These are phyloP conservation scores for Phaeoacremonium minimum DNA, from an alignment of 2,329 filamentous ascomycete genomes.

Conservation along the genomic window DNA sequence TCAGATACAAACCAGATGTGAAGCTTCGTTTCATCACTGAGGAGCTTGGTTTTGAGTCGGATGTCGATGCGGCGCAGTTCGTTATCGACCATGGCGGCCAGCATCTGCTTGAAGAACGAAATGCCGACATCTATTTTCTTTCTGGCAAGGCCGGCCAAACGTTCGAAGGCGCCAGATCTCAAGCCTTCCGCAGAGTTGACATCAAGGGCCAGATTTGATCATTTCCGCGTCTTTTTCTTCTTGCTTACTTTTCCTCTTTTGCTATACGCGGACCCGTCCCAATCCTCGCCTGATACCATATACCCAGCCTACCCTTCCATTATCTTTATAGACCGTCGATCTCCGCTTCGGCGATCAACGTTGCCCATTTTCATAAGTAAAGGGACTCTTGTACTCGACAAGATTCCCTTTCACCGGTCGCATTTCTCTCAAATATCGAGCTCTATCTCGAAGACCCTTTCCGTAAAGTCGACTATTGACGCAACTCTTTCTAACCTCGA, in stretches of 20 bases:
- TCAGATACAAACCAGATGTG: slow-evolving; percentile 87
- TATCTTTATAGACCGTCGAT: no score
- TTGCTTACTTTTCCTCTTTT: slow-evolving; percentile 3
- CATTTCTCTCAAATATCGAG: no score
- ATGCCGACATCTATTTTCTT: slow-evolving; percentile 68
- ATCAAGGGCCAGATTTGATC: slow-evolving; percentile 93
- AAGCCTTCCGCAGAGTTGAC: slow-evolving; percentile 83
- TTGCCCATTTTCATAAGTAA: no score
- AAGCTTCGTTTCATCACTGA: slow-evolving; percentile 89
- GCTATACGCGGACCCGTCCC: neutral
- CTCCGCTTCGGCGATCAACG: no score
- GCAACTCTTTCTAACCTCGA: no score
- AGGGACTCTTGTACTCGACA: no score
- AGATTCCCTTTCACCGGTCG: no score
- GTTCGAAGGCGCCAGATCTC: slow-evolving; percentile 70
- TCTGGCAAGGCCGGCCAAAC: slow-evolving; percentile 66
- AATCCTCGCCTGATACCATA: no score
- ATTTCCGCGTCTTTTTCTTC: slow-evolving; percentile 6
- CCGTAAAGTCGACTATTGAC: no score
- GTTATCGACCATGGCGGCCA: slow-evolving; percentile 76
- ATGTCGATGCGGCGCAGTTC: slow-evolving; percentile 86
- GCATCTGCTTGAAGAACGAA: slow-evolving; percentile 71
- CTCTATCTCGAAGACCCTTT: no score
- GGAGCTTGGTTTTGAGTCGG: slow-evolving; percentile 92
- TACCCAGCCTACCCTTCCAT: slow-evolving; percentile 6